phyloP scores from a whole-genome alignment of 2,329 filamentous ascomycete species.

The Lachnellula arida region DNA sequence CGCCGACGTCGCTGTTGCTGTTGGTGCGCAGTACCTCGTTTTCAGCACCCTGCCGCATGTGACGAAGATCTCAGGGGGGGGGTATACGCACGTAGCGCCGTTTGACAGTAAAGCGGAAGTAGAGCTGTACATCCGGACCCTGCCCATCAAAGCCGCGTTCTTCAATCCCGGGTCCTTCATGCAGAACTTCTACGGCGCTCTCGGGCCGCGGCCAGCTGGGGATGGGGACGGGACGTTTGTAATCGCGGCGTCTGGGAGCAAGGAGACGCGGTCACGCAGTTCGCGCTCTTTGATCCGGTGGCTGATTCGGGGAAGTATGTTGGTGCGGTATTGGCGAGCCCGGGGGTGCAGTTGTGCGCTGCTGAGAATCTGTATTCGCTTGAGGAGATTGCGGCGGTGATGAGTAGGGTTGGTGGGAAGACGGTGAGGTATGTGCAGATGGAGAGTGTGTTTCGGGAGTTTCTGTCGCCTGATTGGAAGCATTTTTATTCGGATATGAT shows the following conservation, averaged over 20 bases:
- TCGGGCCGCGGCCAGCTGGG: slow-evolving; percentile 4
- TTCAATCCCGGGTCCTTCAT: slow-evolving; percentile 44
- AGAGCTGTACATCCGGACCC: slow-evolving; percentile 33
- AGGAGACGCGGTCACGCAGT: slow-evolving; percentile 25
- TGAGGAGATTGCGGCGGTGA: slow-evolving; percentile 29
- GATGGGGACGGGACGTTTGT: slow-evolving; percentile 22
- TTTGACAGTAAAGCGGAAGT: slow-evolving; percentile 33
- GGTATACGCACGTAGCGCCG: slow-evolving; percentile 33
- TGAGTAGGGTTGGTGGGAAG: slow-evolving; percentile 34
- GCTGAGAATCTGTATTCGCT: slow-evolving; percentile 36
- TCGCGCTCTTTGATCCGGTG: slow-evolving; percentile 27
- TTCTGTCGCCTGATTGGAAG: not conserved
- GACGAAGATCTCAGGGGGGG: slow-evolving; percentile 33
- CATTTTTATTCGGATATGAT: slow-evolving; percentile 24
- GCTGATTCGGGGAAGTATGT: slow-evolving; percentile 29
- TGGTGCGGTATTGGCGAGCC: slow-evolving; percentile 38
- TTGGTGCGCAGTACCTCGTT: slow-evolving; percentile 38
- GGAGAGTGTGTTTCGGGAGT: slow-evolving; percentile 6
- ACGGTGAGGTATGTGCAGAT: slow-evolving; percentile 15
- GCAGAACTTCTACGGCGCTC: slow-evolving; percentile 10
- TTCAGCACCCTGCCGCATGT: slow-evolving; percentile 39
- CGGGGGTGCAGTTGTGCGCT: slow-evolving; percentile 41
- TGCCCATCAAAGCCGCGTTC: slow-evolving; percentile 42
- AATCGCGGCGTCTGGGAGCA: slow-evolving; percentile 11
- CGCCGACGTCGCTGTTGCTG: slow-evolving; percentile 36